These are phyloP conservation scores for Ramaria sp. DNA, from an alignment of 768 basidiomycete species.

Conservation along the genomic window DNA sequence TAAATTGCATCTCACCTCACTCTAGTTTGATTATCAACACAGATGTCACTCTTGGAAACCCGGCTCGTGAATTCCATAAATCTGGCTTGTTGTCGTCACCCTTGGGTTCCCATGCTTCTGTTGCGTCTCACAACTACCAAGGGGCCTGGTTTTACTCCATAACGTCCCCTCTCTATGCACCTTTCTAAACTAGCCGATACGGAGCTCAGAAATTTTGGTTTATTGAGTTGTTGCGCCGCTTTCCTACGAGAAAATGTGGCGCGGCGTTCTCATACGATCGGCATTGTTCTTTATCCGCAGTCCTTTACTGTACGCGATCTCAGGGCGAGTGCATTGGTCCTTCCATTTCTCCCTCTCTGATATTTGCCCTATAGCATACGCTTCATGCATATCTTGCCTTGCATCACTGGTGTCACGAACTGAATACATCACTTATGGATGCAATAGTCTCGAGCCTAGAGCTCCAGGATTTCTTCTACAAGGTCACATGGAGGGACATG, in stretches of 20 bases:
- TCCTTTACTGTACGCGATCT: constrained; percentile 7
- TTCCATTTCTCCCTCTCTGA: background rate
- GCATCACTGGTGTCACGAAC: background rate
- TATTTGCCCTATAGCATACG: background rate
- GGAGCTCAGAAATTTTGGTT: background rate
- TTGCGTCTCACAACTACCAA: background rate
- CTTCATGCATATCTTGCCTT: background rate
- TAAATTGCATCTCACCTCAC: background rate
- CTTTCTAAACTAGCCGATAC: background rate
- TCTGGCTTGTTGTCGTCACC: background rate
- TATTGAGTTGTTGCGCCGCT: background rate
- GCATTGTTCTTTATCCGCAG: constrained; percentile 1
- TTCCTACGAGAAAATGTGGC: background rate
- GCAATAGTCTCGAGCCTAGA: constrained; percentile 6
- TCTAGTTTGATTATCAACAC: constrained; percentile 1
- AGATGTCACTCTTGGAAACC: background rate
- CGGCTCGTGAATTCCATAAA: background rate
- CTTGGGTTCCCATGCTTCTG: background rate
- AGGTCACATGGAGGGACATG: background rate
- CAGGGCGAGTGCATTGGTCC: background rate
- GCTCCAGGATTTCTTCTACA: constrained; percentile 3
- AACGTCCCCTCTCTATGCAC: background rate
- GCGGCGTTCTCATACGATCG: background rate
- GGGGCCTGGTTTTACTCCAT: background rate
- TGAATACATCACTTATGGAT: background rate